These are phyloP conservation scores for Chimonanthus salicifolius DNA, from an alignment of 164 flowering plant genomes.

Conservation along the genomic window DNA sequence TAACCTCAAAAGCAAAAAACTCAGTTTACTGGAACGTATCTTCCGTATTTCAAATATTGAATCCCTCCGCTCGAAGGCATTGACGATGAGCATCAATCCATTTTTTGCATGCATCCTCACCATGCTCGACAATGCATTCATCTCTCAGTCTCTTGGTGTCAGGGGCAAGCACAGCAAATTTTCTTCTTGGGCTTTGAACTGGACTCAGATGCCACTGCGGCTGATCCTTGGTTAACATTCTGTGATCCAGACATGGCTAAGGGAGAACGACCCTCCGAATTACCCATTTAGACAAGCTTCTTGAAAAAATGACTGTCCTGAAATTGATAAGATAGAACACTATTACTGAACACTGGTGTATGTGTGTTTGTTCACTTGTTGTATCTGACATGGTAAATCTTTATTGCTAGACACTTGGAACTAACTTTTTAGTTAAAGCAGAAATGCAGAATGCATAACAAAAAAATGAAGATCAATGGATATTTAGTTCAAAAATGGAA, in stretches of 20 bases:
- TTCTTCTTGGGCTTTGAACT: constrained; percentile 56
- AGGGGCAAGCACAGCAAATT: constrained; percentile 44
- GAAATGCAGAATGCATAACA: too few relatives aligned
- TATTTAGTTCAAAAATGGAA: too few relatives aligned
- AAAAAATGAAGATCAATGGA: too few relatives aligned
- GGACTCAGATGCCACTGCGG: neutral
- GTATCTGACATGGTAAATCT: too few relatives aligned
- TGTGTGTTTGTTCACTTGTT: too few relatives aligned
- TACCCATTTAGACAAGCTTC: too few relatives aligned
- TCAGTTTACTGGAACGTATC: neutral
- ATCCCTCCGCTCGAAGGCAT: constrained; percentile 72
- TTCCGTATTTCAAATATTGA: constrained; percentile 38
- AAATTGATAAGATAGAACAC: too few relatives aligned
- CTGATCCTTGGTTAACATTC: neutral
- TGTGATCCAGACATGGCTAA: neutral
- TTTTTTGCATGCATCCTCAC: constrained; percentile 60
- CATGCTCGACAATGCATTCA: constrained; percentile 41
- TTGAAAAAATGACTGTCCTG: too few relatives aligned
- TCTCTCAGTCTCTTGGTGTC: constrained; percentile 29
- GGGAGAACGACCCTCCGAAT: neutral
- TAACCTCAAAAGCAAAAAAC: too few relatives aligned
- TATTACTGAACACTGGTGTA: too few relatives aligned
- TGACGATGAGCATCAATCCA: constrained; percentile 64
- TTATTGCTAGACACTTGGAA: too few relatives aligned
- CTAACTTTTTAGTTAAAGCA: too few relatives aligned